Conservation (phyloP, 306 rosid species). For the Cicer yamashitae region DNA sequence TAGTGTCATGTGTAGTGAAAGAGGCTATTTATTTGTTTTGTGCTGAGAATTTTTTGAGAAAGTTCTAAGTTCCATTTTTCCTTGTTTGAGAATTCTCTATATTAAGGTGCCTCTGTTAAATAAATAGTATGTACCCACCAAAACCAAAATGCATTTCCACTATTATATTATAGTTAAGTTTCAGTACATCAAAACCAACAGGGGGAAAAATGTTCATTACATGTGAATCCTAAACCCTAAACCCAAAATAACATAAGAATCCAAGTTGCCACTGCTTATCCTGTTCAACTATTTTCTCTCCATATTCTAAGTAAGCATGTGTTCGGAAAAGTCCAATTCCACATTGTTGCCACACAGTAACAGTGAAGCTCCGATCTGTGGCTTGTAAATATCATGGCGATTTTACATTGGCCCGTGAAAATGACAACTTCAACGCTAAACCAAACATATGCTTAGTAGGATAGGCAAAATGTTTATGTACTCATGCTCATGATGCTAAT, state of each 20-base stretch:
- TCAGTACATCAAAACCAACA: constrained; percentile 71
- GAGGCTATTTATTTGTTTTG: constrained; percentile 11
- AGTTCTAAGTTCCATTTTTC: constrained; percentile 17
- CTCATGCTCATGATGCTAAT: constrained; percentile 73
- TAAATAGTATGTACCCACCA: constrained; percentile 67
- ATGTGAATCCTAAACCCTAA: constrained; percentile 56
- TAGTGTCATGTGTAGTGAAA: constrained; percentile 25
- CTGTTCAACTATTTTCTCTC: constrained; percentile 37
- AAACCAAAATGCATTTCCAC: constrained; percentile 78
- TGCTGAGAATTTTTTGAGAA: not conserved
- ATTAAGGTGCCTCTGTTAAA: constrained; percentile 1
- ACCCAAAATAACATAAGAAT: constrained; percentile 62
- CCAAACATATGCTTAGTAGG: constrained; percentile 42
- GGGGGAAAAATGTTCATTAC: constrained; percentile 51
- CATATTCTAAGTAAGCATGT: constrained; percentile 34
- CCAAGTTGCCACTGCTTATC: constrained; percentile 59
- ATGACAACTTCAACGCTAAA: no score
- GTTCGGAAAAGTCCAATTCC: no score
- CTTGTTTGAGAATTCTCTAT: constrained; percentile 17
- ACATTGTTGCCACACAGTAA: no score
- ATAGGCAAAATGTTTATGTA: constrained; percentile 72
- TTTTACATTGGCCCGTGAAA: no score
- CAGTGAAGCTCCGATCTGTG: no score
- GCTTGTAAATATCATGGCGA: no score
- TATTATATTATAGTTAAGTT: constrained; percentile 56